A percentile compares a stretch with the other conserved stretches of the same genome.
Conservation (phyloP, 2,329 filamentous ascomycete species). For the Ophidiomyces ophidiicola region DNA sequence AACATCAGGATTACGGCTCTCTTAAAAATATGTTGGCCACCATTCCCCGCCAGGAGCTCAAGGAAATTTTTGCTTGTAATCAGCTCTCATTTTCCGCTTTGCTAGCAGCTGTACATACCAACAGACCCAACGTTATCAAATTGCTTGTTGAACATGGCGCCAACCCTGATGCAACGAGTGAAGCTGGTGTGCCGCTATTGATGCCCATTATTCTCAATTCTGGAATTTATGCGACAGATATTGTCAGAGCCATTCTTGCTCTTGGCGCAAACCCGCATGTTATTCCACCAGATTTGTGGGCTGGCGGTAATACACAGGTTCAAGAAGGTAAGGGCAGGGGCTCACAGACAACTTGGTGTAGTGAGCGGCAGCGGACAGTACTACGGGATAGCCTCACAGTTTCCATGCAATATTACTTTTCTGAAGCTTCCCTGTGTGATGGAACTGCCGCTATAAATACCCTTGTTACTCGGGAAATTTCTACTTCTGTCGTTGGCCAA, state of each 20-base stretch:
- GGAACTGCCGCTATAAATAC: not conserved
- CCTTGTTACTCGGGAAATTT: conserved; percentile 1
- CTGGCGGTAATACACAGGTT: not conserved
- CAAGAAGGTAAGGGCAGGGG: not conserved
- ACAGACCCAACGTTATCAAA: conserved; percentile 10
- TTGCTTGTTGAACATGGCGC: conserved; percentile 14
- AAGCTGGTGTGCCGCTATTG: conserved; percentile 10
- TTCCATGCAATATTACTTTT: conserved; percentile 11
- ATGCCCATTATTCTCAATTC: conserved; percentile 12
- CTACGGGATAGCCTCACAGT: not conserved
- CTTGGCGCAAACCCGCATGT: conserved; percentile 12
- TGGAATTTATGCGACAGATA: conserved; percentile 5
- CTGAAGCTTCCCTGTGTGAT: too few relatives aligned
- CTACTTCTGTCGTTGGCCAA: conserved; percentile 10
- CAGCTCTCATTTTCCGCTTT: conserved; percentile 11
- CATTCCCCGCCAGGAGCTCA: not conserved
- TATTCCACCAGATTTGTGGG: conserved; percentile 11
- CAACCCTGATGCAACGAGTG: conserved; percentile 12
- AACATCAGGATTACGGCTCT: conserved; percentile 1
- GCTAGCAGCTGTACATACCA: conserved; percentile 10
- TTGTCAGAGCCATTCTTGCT: conserved; percentile 11
- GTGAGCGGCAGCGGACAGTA: not conserved
- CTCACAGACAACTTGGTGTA: not conserved
- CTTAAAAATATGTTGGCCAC: conserved; percentile 10
- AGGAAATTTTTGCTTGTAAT: conserved; percentile 4